Evolutionary conservation across 495 filamentous ascomycete genomes (phyloP), one percentile per base, ranked within the genome.

Genomic region (Neohortaea acidophila): DNA sequence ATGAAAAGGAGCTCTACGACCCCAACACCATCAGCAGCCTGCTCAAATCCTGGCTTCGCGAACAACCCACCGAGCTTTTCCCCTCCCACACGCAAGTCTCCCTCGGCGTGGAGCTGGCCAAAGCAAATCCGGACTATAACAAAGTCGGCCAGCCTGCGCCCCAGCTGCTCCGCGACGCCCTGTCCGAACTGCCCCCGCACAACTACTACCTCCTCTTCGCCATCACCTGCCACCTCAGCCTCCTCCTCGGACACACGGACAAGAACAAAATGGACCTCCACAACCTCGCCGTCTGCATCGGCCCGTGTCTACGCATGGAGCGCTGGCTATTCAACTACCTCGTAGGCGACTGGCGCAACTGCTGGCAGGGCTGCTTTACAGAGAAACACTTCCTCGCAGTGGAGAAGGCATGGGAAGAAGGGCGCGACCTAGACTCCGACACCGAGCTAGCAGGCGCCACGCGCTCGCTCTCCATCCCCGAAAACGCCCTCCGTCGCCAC

Each of bases 191-290:
- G 11, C 79, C 85, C 3, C 85, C 85, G 0, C 92, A 81, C 63
- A 84, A 94, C 59, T 94, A 94, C 59, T 92, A 94, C 51, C 80
- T 94, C 21, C 75, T 94, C 31, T 93, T 93, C 58, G 85, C 85
- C 45, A 89, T 92, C 47, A 94, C 85, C 21, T 92, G 85, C 56
- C 85, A 93, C 48, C 72, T 93, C 24, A 85, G 81, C 53, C 70
- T 93, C 3, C 72, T 94, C 11, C 79, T 85, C 43, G 79, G 78
- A 0, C 83, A 86, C 52, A 73, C 77, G 21, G 81, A 83, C 23
- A 80, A 80, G 58, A 94, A 91, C 66, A 87, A 86, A 64, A 94
- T 94, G 85, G 79, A 85, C 55, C 92, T 84, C 55, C 70, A 74
- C 48, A 92, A 92, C 45, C 71, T 94, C 1, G 86, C 81, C 60